Percentiles rank a stretch among this genome's conserved stretches.
These are phyloP conservation scores for Fonsecaea monophora DNA, from an alignment of 2,329 filamentous ascomycete species.

Conservation along the genomic window DNA sequence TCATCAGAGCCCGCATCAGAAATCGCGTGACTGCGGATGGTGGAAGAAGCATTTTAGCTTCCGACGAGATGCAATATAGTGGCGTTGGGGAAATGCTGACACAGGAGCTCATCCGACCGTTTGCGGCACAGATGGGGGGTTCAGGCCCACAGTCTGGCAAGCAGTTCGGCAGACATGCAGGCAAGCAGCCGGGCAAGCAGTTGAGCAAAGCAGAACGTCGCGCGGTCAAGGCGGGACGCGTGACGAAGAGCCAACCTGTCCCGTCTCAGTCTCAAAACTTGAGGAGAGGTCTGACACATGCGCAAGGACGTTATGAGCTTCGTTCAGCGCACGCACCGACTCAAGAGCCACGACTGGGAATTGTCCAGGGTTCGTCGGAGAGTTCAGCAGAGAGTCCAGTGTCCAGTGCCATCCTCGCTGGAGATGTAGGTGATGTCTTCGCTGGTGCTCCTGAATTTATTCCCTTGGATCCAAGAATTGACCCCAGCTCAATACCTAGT, in stretches of 20 bases:
- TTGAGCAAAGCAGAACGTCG: background rate
- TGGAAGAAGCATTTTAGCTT: constrained; percentile 49
- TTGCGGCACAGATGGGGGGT: background rate
- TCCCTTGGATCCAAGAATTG: background rate
- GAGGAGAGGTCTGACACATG: background rate
- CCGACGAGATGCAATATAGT: constrained; percentile 25
- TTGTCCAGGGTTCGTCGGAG: background rate
- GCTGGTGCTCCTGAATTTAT: background rate
- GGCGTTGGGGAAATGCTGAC: background rate
- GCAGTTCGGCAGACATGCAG: background rate
- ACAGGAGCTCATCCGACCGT: constrained; percentile 19
- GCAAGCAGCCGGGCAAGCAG: background rate
- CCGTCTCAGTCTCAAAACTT: background rate
- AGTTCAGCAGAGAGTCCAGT: background rate
- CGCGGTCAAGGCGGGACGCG: background rate
- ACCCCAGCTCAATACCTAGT: background rate
- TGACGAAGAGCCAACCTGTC: background rate
- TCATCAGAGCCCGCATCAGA: constrained; percentile 50
- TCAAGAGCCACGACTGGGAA: background rate
- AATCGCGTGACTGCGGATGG: constrained; percentile 54
- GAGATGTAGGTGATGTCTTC: background rate
- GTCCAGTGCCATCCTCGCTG: background rate
- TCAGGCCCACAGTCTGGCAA: background rate
- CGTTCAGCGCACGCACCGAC: background rate
- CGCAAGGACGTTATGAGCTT: background rate